Conservation (phyloP, 495 filamentous ascomycete genomes). For the Thermothielavioides terrestris region DNA sequence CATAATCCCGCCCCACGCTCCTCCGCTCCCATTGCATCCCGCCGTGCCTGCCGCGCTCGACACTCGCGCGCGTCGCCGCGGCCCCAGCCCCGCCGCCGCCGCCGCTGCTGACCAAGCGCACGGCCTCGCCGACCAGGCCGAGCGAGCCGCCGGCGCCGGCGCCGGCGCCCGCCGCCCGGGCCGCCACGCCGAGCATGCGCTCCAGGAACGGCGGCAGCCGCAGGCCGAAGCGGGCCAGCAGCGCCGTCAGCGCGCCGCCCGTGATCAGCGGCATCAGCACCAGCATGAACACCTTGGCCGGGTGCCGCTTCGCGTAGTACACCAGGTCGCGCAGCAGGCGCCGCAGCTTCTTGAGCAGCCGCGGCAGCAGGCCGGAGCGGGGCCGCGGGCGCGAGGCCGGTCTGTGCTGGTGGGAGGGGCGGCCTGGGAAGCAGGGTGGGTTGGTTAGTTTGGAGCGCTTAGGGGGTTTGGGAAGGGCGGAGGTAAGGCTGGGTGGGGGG, state of each 20-base stretch:
- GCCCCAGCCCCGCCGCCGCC: not conserved
- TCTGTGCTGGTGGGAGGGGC: constrained; percentile 63
- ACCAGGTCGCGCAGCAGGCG: constrained; percentile 65
- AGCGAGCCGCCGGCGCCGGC: constrained; percentile 47
- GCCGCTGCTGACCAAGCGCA: constrained; percentile 33
- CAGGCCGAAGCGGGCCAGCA: constrained; percentile 68
- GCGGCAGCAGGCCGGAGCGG: constrained; percentile 68
- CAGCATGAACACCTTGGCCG: constrained; percentile 74
- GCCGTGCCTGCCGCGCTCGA: constrained; percentile 27
- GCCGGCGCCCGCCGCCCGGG: no score
- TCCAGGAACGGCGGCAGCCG: constrained; percentile 54
- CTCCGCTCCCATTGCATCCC: constrained; percentile 36
- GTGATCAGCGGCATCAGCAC: constrained; percentile 78
- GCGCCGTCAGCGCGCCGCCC: constrained; percentile 63
- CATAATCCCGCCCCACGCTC: constrained; percentile 27
- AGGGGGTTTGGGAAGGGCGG: constrained; percentile 49
- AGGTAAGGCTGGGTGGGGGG: constrained; percentile 16
- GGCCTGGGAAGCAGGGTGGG: constrained; percentile 28
- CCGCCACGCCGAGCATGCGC: constrained; percentile 47
- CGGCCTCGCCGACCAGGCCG: constrained; percentile 45
- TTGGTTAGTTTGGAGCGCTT: constrained; percentile 27
- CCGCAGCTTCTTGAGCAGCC: constrained; percentile 59
- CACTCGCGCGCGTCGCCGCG: constrained; percentile 4
- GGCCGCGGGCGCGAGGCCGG: constrained; percentile 63
- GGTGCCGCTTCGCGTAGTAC: constrained; percentile 68